Evolutionary conservation across 805 yeast species (phyloP).

Genomic region (Lipomyces oligophaga): DNA sequence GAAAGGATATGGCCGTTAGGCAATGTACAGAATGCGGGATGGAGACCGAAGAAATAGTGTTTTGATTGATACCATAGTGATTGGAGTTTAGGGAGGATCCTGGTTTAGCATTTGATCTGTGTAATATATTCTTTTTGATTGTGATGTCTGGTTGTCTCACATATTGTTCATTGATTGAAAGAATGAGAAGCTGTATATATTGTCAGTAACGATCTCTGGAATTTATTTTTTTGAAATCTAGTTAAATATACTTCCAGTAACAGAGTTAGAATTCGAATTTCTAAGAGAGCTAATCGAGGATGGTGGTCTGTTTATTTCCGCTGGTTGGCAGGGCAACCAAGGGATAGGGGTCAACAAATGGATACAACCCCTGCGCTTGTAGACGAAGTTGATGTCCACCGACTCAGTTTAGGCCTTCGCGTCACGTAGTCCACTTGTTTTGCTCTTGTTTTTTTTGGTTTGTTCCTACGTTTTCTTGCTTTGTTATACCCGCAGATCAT

Average conservation of each 20-base stretch:
- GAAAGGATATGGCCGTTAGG: conserved; percentile 48
- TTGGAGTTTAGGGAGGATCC: background rate
- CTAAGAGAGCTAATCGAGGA: background rate
- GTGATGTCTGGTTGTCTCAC: background rate
- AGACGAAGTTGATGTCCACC: no score
- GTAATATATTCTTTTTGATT: background rate
- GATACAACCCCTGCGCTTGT: conserved; percentile 21
- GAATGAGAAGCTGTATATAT: no score
- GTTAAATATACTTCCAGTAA: no score
- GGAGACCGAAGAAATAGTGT: conserved; percentile 70
- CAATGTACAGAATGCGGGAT: conserved; percentile 79
- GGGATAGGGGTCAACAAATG: conserved; percentile 16
- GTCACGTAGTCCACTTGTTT: conserved; percentile 1
- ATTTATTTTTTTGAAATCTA: no score
- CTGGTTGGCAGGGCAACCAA: conserved; percentile 21
- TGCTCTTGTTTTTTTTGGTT: background rate
- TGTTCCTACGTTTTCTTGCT: background rate
- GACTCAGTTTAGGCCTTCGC: background rate
- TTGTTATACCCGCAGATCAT: no score
- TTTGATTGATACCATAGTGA: conserved; percentile 36
- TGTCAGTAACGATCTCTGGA: no score
- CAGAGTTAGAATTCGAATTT: no score
- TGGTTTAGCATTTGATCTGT: background rate
- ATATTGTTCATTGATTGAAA: background rate
- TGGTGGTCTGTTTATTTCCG: background rate